Conservation (phyloP, 2,329 filamentous ascomycete species). For the Coniochaeta hoffmannii region DNA sequence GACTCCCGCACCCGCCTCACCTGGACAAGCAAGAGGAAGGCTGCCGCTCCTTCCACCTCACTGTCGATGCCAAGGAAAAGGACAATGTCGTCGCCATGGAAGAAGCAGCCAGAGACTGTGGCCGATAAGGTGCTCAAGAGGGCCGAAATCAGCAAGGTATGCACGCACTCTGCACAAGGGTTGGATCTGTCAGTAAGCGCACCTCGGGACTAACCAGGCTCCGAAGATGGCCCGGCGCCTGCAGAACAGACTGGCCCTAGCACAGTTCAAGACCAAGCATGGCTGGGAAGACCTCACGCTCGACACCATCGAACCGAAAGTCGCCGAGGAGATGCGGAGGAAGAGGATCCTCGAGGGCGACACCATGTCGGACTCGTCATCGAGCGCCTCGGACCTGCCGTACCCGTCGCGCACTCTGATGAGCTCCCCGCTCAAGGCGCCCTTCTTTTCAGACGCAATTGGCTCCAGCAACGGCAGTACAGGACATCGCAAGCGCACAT, state of each 20-base stretch:
- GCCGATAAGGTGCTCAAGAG: slow-evolving; percentile 64
- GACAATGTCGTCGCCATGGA: slow-evolving; percentile 54
- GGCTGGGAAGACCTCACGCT: slow-evolving; percentile 88
- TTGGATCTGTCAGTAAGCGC: background rate
- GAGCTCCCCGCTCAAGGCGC: slow-evolving; percentile 77
- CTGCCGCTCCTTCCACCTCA: slow-evolving; percentile 10
- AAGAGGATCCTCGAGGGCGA: slow-evolving; percentile 63
- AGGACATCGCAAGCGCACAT: slow-evolving; percentile 58
- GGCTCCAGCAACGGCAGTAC: slow-evolving; percentile 62
- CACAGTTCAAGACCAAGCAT: slow-evolving; percentile 95
- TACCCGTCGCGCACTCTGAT: slow-evolving; percentile 63
- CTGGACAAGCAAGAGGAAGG: background rate
- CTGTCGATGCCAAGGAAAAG: slow-evolving; percentile 15
- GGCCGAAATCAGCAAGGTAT: slow-evolving; percentile 69
- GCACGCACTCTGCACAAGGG: slow-evolving; percentile 15
- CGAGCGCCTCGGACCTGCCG: slow-evolving; percentile 70
- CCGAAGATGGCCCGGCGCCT: slow-evolving; percentile 82
- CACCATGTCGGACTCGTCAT: slow-evolving; percentile 79
- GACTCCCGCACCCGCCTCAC: slow-evolving; percentile 8
- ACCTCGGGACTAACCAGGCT: slow-evolving; percentile 6
- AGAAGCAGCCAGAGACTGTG: slow-evolving; percentile 56
- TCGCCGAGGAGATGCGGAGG: slow-evolving; percentile 71
- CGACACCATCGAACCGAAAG: slow-evolving; percentile 75
- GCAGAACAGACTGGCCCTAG: slow-evolving; percentile 88
- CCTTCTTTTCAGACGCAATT: slow-evolving; percentile 78